A percentile compares a stretch with the other conserved stretches of the same genome.
Evolutionary conservation across 768 basidiomycete genomes (phyloP).

Genomic region (Mycena rosella): DNA sequence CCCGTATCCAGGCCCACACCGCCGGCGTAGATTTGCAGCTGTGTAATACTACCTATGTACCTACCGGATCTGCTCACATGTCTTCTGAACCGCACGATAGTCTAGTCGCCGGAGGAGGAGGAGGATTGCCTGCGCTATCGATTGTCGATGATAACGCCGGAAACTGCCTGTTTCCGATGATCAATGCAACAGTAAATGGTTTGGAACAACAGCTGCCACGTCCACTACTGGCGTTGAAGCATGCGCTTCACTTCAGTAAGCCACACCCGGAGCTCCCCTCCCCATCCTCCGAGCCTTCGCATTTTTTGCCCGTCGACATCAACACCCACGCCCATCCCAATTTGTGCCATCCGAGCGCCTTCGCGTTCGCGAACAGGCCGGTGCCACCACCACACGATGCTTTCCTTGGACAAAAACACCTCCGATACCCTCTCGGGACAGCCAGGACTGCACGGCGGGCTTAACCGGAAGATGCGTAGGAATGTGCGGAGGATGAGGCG

Average conservation of each 20-base stretch:
- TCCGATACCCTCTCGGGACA: slow-evolving; percentile 58
- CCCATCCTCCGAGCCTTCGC: slow-evolving; percentile 65
- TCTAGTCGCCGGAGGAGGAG: too few relatives aligned
- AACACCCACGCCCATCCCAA: slow-evolving; percentile 48
- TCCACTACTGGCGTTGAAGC: slow-evolving; percentile 28
- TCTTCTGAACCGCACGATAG: too few relatives aligned
- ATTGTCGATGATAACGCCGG: too few relatives aligned
- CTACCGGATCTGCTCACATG: too few relatives aligned
- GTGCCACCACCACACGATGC: slow-evolving; percentile 68
- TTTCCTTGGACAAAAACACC: slow-evolving; percentile 60
- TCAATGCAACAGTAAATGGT: too few relatives aligned
- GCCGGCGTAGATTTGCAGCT: too few relatives aligned
- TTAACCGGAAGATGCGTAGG: slow-evolving; percentile 54
- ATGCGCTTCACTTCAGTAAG: slow-evolving; percentile 48
- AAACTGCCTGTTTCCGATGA: too few relatives aligned
- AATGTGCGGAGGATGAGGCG: slow-evolving; percentile 66
- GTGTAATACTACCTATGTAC: too few relatives aligned
- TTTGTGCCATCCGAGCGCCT: slow-evolving; percentile 44
- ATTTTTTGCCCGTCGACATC: slow-evolving; percentile 50
- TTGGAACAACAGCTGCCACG: too few relatives aligned
- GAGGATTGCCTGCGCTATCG: too few relatives aligned
- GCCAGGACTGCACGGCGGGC: slow-evolving; percentile 59
- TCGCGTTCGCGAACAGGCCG: slow-evolving; percentile 41
- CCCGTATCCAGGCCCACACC: too few relatives aligned
- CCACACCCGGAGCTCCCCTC: slow-evolving; percentile 58